Conservation (phyloP, 2,329 filamentous ascomycete species). For the Trichoderma sp. region DNA sequence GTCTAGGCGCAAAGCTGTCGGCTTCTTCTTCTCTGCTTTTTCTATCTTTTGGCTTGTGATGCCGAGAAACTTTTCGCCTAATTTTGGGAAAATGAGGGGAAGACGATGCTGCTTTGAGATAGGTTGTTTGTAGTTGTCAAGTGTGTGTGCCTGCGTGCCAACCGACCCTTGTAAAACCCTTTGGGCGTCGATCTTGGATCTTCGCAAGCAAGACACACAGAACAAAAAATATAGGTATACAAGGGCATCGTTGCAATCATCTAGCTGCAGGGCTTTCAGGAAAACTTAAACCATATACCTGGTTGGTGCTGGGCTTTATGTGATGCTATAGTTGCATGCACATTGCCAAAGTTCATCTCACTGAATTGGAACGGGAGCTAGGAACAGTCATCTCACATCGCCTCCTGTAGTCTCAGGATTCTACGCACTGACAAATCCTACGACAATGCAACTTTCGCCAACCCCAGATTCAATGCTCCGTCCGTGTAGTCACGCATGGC, state of each 20-base stretch:
- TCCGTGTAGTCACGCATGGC: background rate
- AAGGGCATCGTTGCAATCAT: background rate
- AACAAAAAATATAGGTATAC: background rate
- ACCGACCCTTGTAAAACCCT: background rate
- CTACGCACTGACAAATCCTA: background rate
- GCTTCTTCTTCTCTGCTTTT: background rate
- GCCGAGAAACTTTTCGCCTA: background rate
- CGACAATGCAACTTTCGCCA: background rate
- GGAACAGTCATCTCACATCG: background rate
- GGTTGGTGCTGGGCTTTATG: background rate
- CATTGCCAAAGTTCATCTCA: background rate
- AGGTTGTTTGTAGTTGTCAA: background rate
- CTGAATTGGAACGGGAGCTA: background rate
- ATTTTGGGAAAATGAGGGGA: background rate
- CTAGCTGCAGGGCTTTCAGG: background rate
- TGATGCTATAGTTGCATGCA: no score
- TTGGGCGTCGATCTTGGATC: background rate
- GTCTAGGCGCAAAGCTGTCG: background rate
- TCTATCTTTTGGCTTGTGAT: conserved; percentile 17
- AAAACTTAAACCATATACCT: background rate
- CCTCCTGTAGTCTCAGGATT: background rate
- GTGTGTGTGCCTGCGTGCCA: conserved; percentile 2
- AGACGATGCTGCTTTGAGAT: background rate
- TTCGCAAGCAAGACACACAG: background rate
- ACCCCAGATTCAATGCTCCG: conserved; percentile 4